Evolutionary conservation across 2,329 filamentous ascomycete genomes (phyloP), one percentile per base, ranked within the genome.

Genomic region (Pseudocercospora fuligena): DNA sequence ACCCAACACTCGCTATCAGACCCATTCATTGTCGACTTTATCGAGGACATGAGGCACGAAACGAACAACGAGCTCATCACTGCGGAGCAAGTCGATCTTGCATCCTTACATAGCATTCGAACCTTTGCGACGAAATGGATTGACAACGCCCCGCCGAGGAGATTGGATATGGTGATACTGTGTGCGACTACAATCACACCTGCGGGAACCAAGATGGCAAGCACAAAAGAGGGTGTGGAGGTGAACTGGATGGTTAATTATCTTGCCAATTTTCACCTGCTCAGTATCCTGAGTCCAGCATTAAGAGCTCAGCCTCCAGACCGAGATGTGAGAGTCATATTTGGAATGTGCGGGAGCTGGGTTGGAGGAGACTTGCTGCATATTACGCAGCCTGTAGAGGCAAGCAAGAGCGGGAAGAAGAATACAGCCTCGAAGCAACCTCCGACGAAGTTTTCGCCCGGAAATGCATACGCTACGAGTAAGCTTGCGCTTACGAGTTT

Each of bases 41-140:
- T 99, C 73, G 90, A 97, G 73, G 94, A 97, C 78, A 80, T 99
- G 49, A 90, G 96, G 63, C 83, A 86, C 29, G 84, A 86, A 62
- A 92, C 93, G 7, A 86, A 87, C 33, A 98, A 98, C 80, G 85
- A 94, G 66, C 85, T 99, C 75, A 92, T 99, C 73, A 98, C 97
- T 75, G 93, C 95, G 66, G 95, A 99, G 79, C 92, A 97, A 80
- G 93, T 97, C 73, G 93, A 99, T 76, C 87, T 99, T 29, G 82
- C 90, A 12, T 94, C 91, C 16, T 84, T 99, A n/a, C 89, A 97
- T 78, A 96, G 92, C 78, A 90, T 99, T 73, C 91, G 95, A 46
- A 86, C 90, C 69, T 99, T 99, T 78, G 95, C 95, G 12, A 99
- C 95, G 0, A 94, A 93, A 82, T 99, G 96, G 94, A 93, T 99